Evolutionary conservation across 2,329 filamentous ascomycete genomes (phyloP).

Genomic region (Cadophora sp.): DNA sequence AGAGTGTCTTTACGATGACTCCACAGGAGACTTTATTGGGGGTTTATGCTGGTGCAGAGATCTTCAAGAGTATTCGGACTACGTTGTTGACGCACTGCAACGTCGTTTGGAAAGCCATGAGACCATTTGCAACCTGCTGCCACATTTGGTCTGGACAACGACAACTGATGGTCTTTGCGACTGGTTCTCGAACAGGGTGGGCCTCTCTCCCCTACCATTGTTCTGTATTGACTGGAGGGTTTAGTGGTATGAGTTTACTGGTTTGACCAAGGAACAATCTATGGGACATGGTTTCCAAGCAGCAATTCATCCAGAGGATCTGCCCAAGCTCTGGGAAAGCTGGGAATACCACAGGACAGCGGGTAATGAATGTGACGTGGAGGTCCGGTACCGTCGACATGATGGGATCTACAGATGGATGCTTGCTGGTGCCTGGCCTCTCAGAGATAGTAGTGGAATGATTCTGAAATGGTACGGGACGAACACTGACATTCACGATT

Average conservation of each 20-base stretch:
- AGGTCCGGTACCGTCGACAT: constrained; percentile 35
- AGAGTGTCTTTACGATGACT: constrained; percentile 38
- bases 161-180: constrained; percentile 30
- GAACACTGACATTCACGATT: constrained; percentile 37
- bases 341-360: constrained; percentile 21
- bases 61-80: constrained; percentile 32
- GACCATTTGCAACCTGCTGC: constrained; percentile 37
- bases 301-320: constrained; percentile 33
- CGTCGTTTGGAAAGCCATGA: constrained; percentile 31
- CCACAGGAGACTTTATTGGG: constrained; percentile 36
- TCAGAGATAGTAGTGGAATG: constrained; percentile 23
- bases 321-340: constrained; percentile 19
- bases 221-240: neutral
- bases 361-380: constrained; percentile 28
- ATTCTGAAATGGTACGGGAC: constrained; percentile 40
- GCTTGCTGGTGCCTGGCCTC: constrained; percentile 34
- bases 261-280: constrained; percentile 31
- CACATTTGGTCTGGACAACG: constrained; percentile 37
- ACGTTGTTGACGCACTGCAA: constrained; percentile 27
- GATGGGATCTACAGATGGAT: constrained; percentile 40
- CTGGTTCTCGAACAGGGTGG: constrained; percentile 36
- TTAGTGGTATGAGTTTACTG: constrained; percentile 40
- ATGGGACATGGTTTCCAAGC: constrained; percentile 24
- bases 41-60: constrained; percentile 37
- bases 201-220: neutral